Evolutionary conservation across 2,329 filamentous ascomycete genomes (phyloP).

Genomic region (Fusarium aywerte): DNA sequence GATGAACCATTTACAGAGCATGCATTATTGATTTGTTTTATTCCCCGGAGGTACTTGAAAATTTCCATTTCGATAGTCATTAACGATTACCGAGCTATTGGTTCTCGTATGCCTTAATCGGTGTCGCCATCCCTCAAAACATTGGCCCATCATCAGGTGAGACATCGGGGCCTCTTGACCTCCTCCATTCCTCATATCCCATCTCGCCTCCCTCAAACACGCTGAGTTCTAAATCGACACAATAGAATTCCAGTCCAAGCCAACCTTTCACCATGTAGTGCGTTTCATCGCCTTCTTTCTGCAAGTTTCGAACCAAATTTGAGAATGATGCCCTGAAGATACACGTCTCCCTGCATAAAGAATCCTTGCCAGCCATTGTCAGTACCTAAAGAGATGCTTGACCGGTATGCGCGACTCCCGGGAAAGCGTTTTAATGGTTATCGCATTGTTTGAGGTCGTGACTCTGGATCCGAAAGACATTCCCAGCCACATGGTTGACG

Average conservation of each 20-base stretch:
- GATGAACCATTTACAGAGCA: too few species aligned
- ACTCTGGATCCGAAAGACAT: background rate
- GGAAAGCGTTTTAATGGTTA: conserved; percentile 6
- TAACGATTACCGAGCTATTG: accelerated
- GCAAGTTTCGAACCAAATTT: conserved; percentile 1
- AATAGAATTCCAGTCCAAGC: conserved; percentile 4
- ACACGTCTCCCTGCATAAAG: conserved; percentile 20
- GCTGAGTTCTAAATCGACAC: background rate
- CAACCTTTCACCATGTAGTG: background rate
- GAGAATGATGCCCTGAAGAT: background rate
- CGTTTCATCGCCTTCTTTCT: conserved; percentile 4
- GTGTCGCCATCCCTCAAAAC: background rate
- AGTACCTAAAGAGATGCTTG: background rate
- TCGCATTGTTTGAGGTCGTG: background rate
- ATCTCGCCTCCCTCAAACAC: conserved; percentile 25
- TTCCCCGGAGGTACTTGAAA: too few species aligned
- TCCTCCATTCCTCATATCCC: conserved; percentile 34
- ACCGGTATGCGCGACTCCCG: conserved; percentile 13
- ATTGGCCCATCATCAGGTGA: conserved; percentile 10
- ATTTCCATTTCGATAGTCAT: accelerated
- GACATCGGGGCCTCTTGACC: conserved; percentile 30
- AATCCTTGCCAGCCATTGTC: conserved; percentile 8
- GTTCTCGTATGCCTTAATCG: accelerated
- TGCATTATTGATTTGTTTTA: too few species aligned
- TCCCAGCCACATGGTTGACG: conserved; percentile 24